These are phyloP conservation scores for Salvia miltiorrhiza DNA, from an alignment of 257 asterid genomes.

Conservation along the genomic window DNA sequence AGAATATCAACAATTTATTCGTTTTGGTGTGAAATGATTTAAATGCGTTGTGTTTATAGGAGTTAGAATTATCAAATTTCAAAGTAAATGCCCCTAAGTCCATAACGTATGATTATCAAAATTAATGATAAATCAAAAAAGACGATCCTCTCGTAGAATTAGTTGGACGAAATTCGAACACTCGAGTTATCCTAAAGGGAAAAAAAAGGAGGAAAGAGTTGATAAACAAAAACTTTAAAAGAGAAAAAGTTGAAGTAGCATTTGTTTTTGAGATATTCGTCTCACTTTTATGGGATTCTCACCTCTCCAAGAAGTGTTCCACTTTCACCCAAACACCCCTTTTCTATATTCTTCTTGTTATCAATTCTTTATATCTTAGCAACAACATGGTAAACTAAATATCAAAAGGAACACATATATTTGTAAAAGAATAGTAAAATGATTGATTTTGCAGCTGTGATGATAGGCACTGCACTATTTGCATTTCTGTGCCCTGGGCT, in stretches of 20 bases:
- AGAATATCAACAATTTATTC: too few relatives aligned
- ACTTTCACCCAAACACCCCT: slow-evolving; percentile 15
- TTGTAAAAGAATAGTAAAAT: background rate
- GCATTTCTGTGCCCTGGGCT: slow-evolving; percentile 70
- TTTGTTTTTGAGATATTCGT: slow-evolving; percentile 21
- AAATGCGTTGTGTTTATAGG: too few relatives aligned
- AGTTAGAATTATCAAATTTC: too few relatives aligned
- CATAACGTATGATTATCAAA: too few relatives aligned
- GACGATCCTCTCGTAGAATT: background rate
- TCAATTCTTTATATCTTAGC: slow-evolving; percentile 11
- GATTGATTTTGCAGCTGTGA: slow-evolving; percentile 64
- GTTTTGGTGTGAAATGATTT: too few relatives aligned
- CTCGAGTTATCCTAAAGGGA: background rate
- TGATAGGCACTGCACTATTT: slow-evolving; percentile 70
- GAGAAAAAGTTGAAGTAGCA: background rate
- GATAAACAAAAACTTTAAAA: background rate
- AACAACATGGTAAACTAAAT: background rate
- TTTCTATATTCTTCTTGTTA: slow-evolving; percentile 23
- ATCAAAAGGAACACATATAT: too few relatives aligned
- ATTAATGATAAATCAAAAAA: too few relatives aligned
- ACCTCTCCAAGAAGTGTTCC: slow-evolving; percentile 5
- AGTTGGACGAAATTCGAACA: background rate
- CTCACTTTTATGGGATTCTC: slow-evolving; percentile 28
- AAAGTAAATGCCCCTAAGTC: too few relatives aligned
- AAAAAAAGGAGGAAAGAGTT: background rate